phyloP scores from a whole-genome alignment of 257 asterid species.

The Thymus mandschuricus region DNA sequence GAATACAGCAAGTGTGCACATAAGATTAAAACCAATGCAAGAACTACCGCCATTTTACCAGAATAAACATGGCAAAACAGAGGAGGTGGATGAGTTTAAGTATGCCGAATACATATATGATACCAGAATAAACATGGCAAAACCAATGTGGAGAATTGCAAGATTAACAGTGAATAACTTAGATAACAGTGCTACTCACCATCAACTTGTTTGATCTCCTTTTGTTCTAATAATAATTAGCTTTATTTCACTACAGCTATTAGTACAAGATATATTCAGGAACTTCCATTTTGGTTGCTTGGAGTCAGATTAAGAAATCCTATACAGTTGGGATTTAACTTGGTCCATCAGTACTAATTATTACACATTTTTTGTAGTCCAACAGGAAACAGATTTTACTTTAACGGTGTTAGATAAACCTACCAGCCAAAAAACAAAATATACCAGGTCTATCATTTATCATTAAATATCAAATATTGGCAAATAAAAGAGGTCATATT shows the following conservation, averaged over 20 bases:
- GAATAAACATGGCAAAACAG: too few relatives aligned
- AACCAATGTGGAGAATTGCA: background rate
- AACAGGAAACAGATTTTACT: background rate
- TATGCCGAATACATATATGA: too few relatives aligned
- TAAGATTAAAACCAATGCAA: background rate
- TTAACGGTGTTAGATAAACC: background rate
- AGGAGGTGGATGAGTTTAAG: too few relatives aligned
- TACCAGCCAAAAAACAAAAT: background rate
- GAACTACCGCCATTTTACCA: background rate
- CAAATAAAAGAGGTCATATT: too few relatives aligned
- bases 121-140: too few relatives aligned
- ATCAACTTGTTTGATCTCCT: background rate
- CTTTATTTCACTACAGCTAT: background rate
- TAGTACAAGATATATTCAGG: background rate
- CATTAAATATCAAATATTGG: background rate
- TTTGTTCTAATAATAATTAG: background rate
- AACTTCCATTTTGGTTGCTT: background rate
- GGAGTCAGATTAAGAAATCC: too few relatives aligned
- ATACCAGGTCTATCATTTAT: slow-evolving; percentile 11
- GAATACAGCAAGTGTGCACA: too few relatives aligned
- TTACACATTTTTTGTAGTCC: background rate
- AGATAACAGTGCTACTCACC: background rate
- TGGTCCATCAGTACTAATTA: too few relatives aligned
- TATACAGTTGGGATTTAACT: too few relatives aligned
- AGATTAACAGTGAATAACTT: background rate